Percentiles rank a stretch among this genome's conserved stretches.
Evolutionary conservation across 2,329 filamentous ascomycete genomes (phyloP).

Genomic region (Fusarium penzigii): DNA sequence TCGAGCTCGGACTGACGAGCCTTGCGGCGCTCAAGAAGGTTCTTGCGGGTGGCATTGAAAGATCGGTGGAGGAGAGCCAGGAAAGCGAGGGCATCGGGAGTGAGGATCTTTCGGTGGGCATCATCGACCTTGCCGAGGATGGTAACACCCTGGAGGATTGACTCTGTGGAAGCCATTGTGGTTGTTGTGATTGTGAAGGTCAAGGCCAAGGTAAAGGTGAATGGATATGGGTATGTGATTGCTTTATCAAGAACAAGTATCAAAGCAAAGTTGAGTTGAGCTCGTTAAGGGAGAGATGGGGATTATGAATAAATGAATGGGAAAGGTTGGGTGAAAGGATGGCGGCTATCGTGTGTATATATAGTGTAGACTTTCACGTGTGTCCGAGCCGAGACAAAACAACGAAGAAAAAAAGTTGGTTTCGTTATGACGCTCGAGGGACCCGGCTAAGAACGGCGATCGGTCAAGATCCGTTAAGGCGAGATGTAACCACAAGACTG

Average conservation of each 20-base stretch:
- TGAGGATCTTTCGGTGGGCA: constrained; percentile 86
- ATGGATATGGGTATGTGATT: background rate
- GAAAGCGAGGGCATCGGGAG: constrained; percentile 86
- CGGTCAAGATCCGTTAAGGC: background rate
- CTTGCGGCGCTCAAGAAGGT: constrained; percentile 81
- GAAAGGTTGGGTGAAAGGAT: background rate
- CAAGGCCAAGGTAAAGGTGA: too few species aligned
- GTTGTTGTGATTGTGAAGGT: constrained; percentile 5
- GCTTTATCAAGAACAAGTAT: too few species aligned
- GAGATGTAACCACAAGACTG: background rate
- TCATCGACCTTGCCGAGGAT: constrained; percentile 80
- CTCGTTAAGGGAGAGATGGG: too few species aligned
- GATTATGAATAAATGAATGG: background rate
- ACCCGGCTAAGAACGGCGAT: background rate
- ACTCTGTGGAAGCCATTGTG: constrained; percentile 68
- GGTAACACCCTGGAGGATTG: constrained; percentile 83
- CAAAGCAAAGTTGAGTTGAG: too few species aligned
- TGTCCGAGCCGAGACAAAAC: background rate
- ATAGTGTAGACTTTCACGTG: background rate
- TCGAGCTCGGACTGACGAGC: constrained; percentile 91
- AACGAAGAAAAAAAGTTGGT: background rate
- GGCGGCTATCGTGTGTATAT: background rate
- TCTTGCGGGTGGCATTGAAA: constrained; percentile 88
- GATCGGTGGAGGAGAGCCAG: constrained; percentile 91
- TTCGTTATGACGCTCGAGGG: background rate